These are phyloP conservation scores for Boletus tomentosulus DNA, from an alignment of 768 basidiomycete species.

Conservation along the genomic window DNA sequence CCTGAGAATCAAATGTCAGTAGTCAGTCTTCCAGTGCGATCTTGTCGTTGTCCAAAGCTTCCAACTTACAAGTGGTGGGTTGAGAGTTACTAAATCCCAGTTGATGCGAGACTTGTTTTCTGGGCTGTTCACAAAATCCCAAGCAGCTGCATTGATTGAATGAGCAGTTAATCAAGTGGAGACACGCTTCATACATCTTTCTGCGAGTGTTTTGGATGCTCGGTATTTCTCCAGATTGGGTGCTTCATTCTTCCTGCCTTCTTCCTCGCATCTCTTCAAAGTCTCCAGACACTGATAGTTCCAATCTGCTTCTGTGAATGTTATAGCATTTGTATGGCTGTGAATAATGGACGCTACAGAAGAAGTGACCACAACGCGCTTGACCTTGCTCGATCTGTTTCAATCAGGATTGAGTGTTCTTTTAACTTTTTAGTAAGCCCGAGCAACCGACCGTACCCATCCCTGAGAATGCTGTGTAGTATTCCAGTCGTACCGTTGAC, in stretches of 20 bases:
- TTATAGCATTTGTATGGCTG: slow-evolving; percentile 19
- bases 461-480: slow-evolving; percentile 53
- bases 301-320: slow-evolving; percentile 57
- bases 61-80: slow-evolving; percentile 37
- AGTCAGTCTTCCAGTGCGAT: background rate
- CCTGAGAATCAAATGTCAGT: slow-evolving; percentile 9
- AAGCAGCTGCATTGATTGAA: slow-evolving; percentile 36
- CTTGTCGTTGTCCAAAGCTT: background rate
- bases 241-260: slow-evolving; percentile 42
- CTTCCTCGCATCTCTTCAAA: slow-evolving; percentile 40
- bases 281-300: slow-evolving; percentile 43
- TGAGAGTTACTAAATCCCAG: slow-evolving; percentile 39
- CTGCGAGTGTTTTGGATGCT: slow-evolving; percentile 63
- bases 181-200: slow-evolving; percentile 38
- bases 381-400: slow-evolving; percentile 39
- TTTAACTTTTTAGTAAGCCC: background rate
- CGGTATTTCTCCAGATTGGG: slow-evolving; percentile 40
- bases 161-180: background rate
- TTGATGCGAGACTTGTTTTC: slow-evolving; percentile 30
- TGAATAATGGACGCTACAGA: slow-evolving; percentile 50
- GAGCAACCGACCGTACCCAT: slow-evolving; percentile 35
- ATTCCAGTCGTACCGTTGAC: slow-evolving; percentile 65
- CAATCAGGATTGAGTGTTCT: background rate
- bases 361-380: slow-evolving; percentile 67
- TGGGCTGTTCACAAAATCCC: slow-evolving; percentile 37